Conservation (phyloP, 1,139 yeast genomes). For the Taiozyma onychis region DNA sequence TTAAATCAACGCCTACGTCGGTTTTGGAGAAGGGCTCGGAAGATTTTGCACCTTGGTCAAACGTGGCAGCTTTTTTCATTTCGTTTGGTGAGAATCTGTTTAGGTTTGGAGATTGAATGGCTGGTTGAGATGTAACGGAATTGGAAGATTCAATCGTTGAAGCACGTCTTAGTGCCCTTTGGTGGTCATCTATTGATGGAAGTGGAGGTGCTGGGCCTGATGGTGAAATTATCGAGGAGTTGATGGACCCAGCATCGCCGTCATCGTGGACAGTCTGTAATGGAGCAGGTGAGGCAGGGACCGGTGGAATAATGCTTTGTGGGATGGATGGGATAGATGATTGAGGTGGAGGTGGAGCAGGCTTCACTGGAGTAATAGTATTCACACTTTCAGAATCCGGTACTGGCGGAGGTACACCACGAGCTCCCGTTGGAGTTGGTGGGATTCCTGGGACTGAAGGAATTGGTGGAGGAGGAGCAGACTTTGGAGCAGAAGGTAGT, state of each 20-base stretch:
- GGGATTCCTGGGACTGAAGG: conserved; percentile 10
- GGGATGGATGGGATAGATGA: conserved; percentile 2
- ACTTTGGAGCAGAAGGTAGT: conserved; percentile 1
- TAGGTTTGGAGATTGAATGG: conserved; percentile 10
- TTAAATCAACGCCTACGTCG: conserved; percentile 19
- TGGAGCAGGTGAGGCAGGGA: conserved; percentile 1
- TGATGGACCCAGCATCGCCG: conserved; percentile 5
- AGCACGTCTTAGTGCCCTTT: conserved; percentile 3
- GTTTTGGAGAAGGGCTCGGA: conserved; percentile 14
- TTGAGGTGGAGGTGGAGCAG: conserved; percentile 19
- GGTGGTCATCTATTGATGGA: background rate
- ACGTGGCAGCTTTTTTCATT: conserved; percentile 20
- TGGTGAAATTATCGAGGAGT: conserved; percentile 6
- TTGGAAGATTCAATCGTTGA: conserved; percentile 1
- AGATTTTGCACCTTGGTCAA: conserved; percentile 17
- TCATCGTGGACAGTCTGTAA: conserved; percentile 1
- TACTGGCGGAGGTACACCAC: conserved; percentile 17
- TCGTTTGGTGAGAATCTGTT: background rate
- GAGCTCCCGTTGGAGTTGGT: conserved; percentile 4
- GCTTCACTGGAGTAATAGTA: conserved; percentile 8
- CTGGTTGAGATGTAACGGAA: conserved; percentile 6
- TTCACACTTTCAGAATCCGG: conserved; percentile 19
- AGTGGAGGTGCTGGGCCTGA: background rate
- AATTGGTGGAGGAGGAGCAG: background rate
- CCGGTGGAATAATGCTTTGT: conserved; percentile 1